A percentile compares a stretch with the other conserved stretches of the same genome.
Conservation (phyloP, 257 asterid species). For the Catharanthus roseus region DNA sequence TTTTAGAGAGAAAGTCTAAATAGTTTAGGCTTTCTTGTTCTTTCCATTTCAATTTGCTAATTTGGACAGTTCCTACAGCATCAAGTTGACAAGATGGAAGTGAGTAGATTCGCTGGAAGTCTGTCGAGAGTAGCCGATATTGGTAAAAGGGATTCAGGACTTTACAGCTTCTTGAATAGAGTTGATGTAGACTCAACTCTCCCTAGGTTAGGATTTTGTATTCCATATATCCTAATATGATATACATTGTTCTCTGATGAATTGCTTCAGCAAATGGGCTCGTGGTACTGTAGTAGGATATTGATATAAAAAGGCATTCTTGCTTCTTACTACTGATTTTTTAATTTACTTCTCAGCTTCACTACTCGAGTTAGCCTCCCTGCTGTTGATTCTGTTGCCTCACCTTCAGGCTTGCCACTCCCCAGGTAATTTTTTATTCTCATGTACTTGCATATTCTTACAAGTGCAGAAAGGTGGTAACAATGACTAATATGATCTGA, state of each 20-base stretch:
- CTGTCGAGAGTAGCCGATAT: conserved; percentile 38
- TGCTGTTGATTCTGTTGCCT: conserved; percentile 15
- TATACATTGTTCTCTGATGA: not conserved
- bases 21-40: conserved; percentile 14
- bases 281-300: not conserved
- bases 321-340: not conserved
- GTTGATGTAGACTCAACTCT: conserved; percentile 28
- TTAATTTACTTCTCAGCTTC: conserved; percentile 12
- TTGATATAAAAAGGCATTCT: not conserved
- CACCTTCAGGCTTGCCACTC: conserved; percentile 14
- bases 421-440: conserved; percentile 17
- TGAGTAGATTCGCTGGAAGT: conserved; percentile 30
- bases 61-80: conserved; percentile 30
- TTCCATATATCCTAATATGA: not conserved
- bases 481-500: too few species aligned
- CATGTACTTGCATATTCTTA: not conserved
- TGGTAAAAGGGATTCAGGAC: conserved; percentile 30
- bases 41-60: conserved; percentile 8
- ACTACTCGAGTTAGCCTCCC: conserved; percentile 19
- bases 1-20: conserved; percentile 12
- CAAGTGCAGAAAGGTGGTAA: too few species aligned
- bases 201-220: conserved; percentile 33
- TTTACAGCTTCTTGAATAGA: conserved; percentile 37
- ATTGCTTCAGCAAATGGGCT: not conserved
- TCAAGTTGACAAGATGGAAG: conserved; percentile 39